Percentiles rank a stretch among this genome's conserved stretches.
These are phyloP conservation scores for Phaeosphaeria sp. DNA, from an alignment of 2,329 filamentous ascomycete genomes.

Conservation along the genomic window DNA sequence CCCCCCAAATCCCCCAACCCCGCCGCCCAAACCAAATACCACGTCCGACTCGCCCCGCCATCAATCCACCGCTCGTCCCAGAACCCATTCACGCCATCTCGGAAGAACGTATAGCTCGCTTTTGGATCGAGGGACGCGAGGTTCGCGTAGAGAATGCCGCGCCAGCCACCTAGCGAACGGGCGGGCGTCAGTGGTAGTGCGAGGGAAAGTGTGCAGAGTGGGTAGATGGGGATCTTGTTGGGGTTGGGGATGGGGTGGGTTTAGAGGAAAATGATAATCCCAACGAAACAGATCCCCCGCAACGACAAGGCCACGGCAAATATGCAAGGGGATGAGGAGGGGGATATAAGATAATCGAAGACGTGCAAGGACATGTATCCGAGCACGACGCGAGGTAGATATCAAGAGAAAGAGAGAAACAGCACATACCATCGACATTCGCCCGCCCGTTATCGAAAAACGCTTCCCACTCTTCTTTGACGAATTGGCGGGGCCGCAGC, in stretches of 20 bases:
- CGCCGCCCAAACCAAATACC: slow-evolving; percentile 44
- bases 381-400: too few species aligned
- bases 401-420: background rate
- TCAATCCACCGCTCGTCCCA: slow-evolving; percentile 72
- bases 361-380: too few species aligned
- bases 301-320: too few species aligned
- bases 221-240: too few species aligned
- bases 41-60: slow-evolving; percentile 68
- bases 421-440: slow-evolving; percentile 25
- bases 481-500: slow-evolving; percentile 72
- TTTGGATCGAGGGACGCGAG: slow-evolving; percentile 77
- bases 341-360: too few species aligned
- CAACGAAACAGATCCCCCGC: too few species aligned
- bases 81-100: slow-evolving; percentile 63
- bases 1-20: slow-evolving; percentile 30
- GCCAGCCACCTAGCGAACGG: slow-evolving; percentile 79
- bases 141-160: slow-evolving; percentile 83
- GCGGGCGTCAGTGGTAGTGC: too few species aligned
- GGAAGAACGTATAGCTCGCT: slow-evolving; percentile 78
- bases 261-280: too few species aligned
- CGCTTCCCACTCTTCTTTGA: slow-evolving; percentile 69
- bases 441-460: slow-evolving; percentile 75
- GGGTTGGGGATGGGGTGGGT: too few species aligned
- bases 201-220: too few species aligned
- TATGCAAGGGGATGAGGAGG: too few species aligned